Conservation (phyloP, 108 stramenopile species). For the Cyclotella baltica region DNA sequence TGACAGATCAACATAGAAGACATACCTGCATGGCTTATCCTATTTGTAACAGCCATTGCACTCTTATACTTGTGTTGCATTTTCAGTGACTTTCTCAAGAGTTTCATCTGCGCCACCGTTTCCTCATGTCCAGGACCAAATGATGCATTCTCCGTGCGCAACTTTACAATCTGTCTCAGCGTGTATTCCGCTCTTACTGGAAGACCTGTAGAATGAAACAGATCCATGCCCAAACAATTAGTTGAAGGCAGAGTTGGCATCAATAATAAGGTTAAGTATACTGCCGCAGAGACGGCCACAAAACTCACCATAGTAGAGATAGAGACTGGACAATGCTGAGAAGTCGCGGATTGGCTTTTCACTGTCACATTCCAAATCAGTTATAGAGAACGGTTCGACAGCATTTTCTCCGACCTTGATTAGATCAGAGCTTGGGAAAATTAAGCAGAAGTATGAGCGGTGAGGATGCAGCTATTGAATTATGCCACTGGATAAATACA, state of each 20-base stretch:
- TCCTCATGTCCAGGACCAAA: constrained; percentile 46
- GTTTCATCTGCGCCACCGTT: constrained; percentile 33
- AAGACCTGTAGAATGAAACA: no score
- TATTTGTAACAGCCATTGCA: constrained; percentile 16
- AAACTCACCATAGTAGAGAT: constrained; percentile 32
- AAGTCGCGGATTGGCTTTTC: constrained; percentile 46
- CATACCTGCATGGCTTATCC: constrained; percentile 21
- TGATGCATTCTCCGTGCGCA: constrained; percentile 26
- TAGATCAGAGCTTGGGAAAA: constrained; percentile 19
- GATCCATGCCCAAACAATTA: no score
- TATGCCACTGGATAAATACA: neutral
- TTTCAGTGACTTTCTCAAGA: constrained; percentile 34
- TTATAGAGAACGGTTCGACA: constrained; percentile 6
- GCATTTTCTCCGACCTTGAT: constrained; percentile 33
- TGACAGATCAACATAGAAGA: neutral
- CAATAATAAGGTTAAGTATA: no score
- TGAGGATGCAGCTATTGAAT: neutral
- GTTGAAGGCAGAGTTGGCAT: no score
- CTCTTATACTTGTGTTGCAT: constrained; percentile 43
- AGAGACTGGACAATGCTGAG: constrained; percentile 38
- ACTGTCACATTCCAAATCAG: constrained; percentile 16
- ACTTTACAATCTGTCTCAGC: constrained; percentile 32
- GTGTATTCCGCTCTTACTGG: constrained; percentile 36
- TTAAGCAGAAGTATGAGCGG: neutral
- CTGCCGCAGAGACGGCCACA: no score